These are phyloP conservation scores for Phytophthora rubi DNA, from an alignment of 352 stramenopile genomes.

Conservation along the genomic window DNA sequence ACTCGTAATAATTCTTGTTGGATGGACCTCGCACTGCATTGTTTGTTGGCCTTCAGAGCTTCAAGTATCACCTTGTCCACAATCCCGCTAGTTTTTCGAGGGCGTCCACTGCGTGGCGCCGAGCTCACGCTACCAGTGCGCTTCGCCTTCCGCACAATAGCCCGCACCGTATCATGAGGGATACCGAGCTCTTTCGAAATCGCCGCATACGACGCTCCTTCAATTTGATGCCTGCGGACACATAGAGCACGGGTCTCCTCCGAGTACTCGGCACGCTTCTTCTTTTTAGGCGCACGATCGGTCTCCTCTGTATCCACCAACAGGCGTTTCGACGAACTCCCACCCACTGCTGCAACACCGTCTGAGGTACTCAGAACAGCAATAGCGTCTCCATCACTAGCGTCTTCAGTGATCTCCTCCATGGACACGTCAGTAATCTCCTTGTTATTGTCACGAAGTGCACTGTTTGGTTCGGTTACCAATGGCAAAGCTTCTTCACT, in stretches of 20 bases:
- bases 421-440: neutral
- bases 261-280: constrained; percentile 66
- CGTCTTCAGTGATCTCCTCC: neutral
- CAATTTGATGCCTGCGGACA: constrained; percentile 56
- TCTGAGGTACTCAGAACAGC: neutral
- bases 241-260: constrained; percentile 59
- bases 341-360: neutral
- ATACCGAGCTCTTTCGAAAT: constrained; percentile 67
- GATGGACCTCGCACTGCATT: constrained; percentile 68
- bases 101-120: constrained; percentile 61
- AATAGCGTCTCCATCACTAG: neutral
- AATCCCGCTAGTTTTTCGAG: constrained; percentile 69
- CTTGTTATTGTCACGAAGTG: neutral
- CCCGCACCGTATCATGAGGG: constrained; percentile 62
- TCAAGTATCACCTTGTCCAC: constrained; percentile 76
- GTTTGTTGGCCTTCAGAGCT: constrained; percentile 55
- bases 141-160: constrained; percentile 72
- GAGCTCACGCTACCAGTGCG: constrained; percentile 61
- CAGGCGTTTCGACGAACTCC: neutral
- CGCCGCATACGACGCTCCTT: constrained; percentile 58
- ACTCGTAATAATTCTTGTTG: constrained; percentile 59
- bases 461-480: neutral
- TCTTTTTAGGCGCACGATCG: constrained; percentile 12
- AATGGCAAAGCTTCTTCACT: neutral
- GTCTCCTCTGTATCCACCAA: neutral